phyloP scores from a whole-genome alignment of 768 basidiomycete species.

The Pleurotus eryngii region DNA sequence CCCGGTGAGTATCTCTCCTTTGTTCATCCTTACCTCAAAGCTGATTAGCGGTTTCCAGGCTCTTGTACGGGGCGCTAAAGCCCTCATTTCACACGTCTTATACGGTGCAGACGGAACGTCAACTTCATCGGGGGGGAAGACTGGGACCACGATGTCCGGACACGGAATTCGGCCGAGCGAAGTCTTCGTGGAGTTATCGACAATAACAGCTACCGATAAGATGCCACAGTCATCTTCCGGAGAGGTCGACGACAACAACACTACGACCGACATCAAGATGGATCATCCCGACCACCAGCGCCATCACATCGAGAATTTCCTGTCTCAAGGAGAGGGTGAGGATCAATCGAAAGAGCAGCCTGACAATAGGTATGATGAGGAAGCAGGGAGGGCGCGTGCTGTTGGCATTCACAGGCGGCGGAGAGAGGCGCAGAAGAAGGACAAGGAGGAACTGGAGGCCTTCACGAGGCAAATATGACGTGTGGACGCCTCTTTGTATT shows the following conservation, averaged over 20 bases:
- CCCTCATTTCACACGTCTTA: background rate
- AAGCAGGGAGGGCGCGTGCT: background rate
- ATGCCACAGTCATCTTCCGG: background rate
- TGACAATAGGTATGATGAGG: background rate
- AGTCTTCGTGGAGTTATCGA: background rate
- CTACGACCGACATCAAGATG: background rate
- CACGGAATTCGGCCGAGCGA: background rate
- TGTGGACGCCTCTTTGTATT: too few relatives aligned
- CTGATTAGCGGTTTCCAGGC: background rate
- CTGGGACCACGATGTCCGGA: background rate
- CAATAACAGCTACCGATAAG: background rate
- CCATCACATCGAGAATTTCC: too few relatives aligned
- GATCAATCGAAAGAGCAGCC: too few relatives aligned
- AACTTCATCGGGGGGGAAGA: background rate
- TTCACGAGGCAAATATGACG: background rate
- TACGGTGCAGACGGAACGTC: background rate
- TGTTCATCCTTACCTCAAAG: background rate
- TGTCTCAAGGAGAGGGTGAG: too few relatives aligned
- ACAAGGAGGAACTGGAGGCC: background rate
- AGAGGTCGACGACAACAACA: background rate
- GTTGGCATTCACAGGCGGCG: background rate
- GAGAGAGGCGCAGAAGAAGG: background rate
- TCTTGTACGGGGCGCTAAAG: background rate
- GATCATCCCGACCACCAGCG: too few relatives aligned
- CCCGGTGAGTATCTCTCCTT: conserved; percentile 8